These are phyloP conservation scores for Zostera marina DNA, from an alignment of 116 monocot genomes.

Conservation along the genomic window DNA sequence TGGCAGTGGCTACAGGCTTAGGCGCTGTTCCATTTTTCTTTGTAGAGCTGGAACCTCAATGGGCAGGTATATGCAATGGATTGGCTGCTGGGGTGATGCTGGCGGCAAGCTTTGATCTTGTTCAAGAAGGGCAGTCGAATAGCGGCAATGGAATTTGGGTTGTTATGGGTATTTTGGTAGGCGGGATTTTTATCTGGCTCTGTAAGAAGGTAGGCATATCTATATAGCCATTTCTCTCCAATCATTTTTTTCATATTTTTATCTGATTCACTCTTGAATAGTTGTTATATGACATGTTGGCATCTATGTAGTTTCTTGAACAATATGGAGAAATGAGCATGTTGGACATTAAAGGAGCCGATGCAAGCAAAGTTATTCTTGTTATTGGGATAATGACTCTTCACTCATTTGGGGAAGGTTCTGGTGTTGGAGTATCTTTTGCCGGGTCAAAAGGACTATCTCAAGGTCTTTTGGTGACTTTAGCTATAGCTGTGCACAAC, in stretches of 20 bases:
- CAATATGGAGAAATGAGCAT: conserved; percentile 94
- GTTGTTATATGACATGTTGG: neutral
- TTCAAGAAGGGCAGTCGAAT: conserved; percentile 86
- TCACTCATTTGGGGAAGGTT: conserved; percentile 97
- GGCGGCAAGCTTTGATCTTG: conserved; percentile 95
- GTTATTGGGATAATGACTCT: conserved; percentile 99
- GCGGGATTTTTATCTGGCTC: conserved; percentile 88
- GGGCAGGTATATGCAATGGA: conserved; percentile 97
- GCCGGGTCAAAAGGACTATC: conserved; percentile 87
- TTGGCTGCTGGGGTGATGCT: conserved; percentile 95
- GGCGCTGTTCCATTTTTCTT: conserved; percentile 96
- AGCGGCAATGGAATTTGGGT: conserved; percentile 51
- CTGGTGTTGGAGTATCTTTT: conserved; percentile 96
- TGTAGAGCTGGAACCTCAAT: conserved; percentile 79
- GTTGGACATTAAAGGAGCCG: conserved; percentile 98
- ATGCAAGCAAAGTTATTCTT: conserved; percentile 86
- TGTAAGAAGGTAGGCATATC: conserved; percentile 68
- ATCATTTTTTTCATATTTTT: neutral
- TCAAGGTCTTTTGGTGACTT: conserved; percentile 84
- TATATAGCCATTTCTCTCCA: neutral
- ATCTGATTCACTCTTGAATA: neutral
- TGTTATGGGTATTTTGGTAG: conserved; percentile 63
- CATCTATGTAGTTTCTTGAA: conserved; percentile 57
- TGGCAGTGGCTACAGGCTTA: conserved; percentile 93
- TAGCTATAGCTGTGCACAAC: conserved; percentile 95